phyloP scores from a whole-genome alignment of 768 basidiomycete species.

The Gelatoporia subvermispora region DNA sequence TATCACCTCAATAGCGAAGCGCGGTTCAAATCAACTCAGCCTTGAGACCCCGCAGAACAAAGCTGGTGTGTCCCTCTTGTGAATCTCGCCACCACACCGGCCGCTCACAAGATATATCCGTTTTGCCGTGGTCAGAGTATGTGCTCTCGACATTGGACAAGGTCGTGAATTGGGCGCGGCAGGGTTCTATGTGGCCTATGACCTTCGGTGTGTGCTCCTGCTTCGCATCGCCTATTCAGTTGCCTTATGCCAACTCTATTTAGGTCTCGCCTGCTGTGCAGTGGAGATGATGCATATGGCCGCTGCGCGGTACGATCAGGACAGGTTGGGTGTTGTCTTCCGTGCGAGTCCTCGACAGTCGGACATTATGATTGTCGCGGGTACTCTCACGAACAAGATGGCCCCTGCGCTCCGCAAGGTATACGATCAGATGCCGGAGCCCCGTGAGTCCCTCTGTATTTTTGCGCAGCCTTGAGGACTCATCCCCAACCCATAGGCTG shows the following conservation, averaged over 20 bases:
- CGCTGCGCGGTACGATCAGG: conserved; percentile 97
- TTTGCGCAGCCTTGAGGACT: not conserved
- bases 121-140: conserved; percentile 61
- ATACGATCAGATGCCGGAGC: conserved; percentile 98
- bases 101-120: not conserved
- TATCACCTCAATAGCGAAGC: conserved; percentile 67
- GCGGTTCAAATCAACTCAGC: conserved; percentile 78
- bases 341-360: conserved; percentile 98
- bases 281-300: conserved; percentile 99
- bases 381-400: conserved; percentile 99
- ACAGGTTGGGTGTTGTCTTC: conserved; percentile 94
- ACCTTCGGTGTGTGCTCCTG: conserved; percentile 65
- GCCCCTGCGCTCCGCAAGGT: conserved; percentile 95
- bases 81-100: not conserved
- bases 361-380: conserved; percentile 99
- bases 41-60: conserved; percentile 87
- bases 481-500: conserved; percentile 51
- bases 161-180: conserved; percentile 94
- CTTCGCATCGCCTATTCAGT: not conserved
- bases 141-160: conserved; percentile 95
- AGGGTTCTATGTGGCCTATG: conserved; percentile 99
- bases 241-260: not conserved
- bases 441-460: conserved; percentile 46
- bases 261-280: conserved; percentile 96
- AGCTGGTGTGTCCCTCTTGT: conserved; percentile 53